These are phyloP conservation scores for Fusarium newnesense DNA, from an alignment of 2,329 filamentous ascomycete species.

Conservation along the genomic window DNA sequence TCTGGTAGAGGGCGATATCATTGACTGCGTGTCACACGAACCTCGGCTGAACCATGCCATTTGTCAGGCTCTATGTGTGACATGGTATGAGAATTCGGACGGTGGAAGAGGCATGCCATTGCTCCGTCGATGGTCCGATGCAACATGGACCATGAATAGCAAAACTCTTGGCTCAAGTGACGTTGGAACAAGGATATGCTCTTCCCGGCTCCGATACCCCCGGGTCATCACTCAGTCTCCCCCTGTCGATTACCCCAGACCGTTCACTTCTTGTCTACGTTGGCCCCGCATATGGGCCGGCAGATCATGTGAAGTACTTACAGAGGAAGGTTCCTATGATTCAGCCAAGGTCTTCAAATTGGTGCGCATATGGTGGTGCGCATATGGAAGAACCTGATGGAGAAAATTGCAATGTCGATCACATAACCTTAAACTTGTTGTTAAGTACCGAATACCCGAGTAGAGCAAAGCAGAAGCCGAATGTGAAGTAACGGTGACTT, in stretches of 20 bases:
- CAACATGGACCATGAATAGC: background rate
- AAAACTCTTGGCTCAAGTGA: background rate
- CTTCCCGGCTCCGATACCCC: background rate
- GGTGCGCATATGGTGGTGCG: slow-evolving; percentile 9
- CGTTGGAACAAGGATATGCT: background rate
- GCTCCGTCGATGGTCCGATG: background rate
- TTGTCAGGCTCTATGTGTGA: too few species aligned
- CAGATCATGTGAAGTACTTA: slow-evolving; percentile 5
- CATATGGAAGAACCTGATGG: background rate
- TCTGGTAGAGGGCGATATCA: background rate
- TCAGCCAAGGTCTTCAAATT: background rate
- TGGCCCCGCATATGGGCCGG: slow-evolving; percentile 10
- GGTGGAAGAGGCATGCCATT: background rate
- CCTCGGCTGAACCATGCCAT: background rate
- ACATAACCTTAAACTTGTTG: background rate
- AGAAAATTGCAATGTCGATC: slow-evolving; percentile 4
- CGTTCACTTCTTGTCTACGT: background rate
- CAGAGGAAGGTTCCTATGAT: background rate
- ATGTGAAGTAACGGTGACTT: background rate
- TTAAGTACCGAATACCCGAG: background rate
- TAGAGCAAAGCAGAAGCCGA: rapidly evolving
- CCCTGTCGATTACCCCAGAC: background rate
- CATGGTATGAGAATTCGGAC: background rate
- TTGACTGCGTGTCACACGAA: background rate
- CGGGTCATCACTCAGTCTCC: background rate